Percentiles rank a stretch among this genome's conserved stretches.
These are phyloP conservation scores for Aspergillus fumigatiaffinis DNA, from an alignment of 2,329 filamentous ascomycete genomes.

Conservation along the genomic window DNA sequence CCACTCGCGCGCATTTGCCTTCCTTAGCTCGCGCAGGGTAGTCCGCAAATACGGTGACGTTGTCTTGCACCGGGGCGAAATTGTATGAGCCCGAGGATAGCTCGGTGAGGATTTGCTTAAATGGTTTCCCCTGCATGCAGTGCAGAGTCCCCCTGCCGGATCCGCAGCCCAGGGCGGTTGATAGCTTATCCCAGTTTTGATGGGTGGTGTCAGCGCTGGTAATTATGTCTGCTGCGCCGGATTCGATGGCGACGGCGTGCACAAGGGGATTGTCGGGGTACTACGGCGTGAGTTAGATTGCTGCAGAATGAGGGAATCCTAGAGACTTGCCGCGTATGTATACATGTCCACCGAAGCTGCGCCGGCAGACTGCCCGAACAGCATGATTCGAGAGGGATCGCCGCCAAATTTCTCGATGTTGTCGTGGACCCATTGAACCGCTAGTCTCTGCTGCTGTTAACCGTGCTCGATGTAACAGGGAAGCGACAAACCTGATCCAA, in stretches of 20 bases:
- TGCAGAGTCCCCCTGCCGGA: neutral
- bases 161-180: conserved; percentile 4
- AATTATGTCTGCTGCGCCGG: conserved; percentile 5
- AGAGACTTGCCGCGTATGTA: conserved; percentile 8
- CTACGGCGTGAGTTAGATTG: neutral
- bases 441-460: neutral
- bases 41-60: conserved; percentile 7
- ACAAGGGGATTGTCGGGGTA: conserved; percentile 4
- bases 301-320: neutral
- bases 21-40: conserved; percentile 1
- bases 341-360: conserved; percentile 20
- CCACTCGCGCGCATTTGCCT: conserved; percentile 6
- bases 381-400: conserved; percentile 44
- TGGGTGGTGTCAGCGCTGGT: neutral
- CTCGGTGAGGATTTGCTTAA: conserved; percentile 1
- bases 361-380: conserved; percentile 51
- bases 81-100: neutral
- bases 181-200: conserved; percentile 8
- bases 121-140: conserved; percentile 6
- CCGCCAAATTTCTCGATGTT: conserved; percentile 51
- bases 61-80: conserved; percentile 5
- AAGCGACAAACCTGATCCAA: conserved; percentile 12
- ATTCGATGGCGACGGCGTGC: conserved; percentile 7
- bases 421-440: conserved; percentile 44
- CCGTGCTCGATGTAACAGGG: no score